A percentile compares a stretch with the other conserved stretches of the same genome.
These are phyloP conservation scores for Chaetomium cochliodes DNA, from an alignment of 495 filamentous ascomycete species.

Conservation along the genomic window DNA sequence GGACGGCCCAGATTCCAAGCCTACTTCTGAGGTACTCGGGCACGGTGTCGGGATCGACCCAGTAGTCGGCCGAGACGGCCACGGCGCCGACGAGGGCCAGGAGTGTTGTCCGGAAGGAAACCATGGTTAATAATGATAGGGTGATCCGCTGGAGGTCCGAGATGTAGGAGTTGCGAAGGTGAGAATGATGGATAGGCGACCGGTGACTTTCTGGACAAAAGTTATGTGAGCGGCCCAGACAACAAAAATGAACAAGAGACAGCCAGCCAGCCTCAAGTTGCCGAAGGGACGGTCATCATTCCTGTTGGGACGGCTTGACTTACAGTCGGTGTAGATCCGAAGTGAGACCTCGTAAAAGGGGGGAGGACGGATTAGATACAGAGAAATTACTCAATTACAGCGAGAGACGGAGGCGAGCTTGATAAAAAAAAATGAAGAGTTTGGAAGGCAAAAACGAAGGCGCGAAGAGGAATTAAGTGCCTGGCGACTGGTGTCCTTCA, in stretches of 20 bases:
- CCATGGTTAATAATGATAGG: constrained; percentile 39
- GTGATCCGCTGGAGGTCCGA: background rate
- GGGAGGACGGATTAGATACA: constrained; percentile 6
- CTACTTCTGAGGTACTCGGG: constrained; percentile 43
- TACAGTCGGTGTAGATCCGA: constrained; percentile 9
- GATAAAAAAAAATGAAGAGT: constrained; percentile 10
- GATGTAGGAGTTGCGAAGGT: background rate
- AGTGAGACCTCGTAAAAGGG: constrained; percentile 16
- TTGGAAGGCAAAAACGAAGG: constrained; percentile 24
- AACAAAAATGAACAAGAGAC: background rate
- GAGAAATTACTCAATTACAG: constrained; percentile 16
- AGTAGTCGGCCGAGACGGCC: constrained; percentile 47
- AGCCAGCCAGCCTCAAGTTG: constrained; percentile 6
- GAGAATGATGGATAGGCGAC: background rate
- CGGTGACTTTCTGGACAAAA: constrained; percentile 2
- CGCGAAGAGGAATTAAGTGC: constrained; percentile 18
- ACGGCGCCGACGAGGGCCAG: constrained; percentile 48
- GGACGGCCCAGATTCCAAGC: constrained; percentile 20
- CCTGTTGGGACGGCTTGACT: constrained; percentile 13
- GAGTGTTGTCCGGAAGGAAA: constrained; percentile 45
- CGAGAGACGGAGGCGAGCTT: background rate
- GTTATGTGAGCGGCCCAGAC: constrained; percentile 16
- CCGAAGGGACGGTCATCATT: constrained; percentile 12
- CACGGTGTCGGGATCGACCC: constrained; percentile 62
- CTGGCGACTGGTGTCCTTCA: constrained; percentile 16